phyloP scores from a whole-genome alignment of 2,329 filamentous ascomycete species.

The Ploettnerulaceae sp. region DNA sequence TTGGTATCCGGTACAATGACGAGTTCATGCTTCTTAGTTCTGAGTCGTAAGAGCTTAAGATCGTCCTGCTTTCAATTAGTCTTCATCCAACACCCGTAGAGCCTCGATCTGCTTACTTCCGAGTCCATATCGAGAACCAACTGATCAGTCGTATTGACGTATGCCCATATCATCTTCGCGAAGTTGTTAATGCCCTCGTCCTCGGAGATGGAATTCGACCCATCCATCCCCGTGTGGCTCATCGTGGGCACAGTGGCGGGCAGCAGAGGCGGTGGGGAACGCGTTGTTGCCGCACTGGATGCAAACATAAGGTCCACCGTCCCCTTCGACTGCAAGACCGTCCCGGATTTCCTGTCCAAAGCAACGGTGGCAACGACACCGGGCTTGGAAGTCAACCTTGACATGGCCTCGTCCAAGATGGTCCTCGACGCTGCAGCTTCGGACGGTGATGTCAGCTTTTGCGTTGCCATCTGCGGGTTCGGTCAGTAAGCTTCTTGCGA shows the following conservation, averaged over 20 bases:
- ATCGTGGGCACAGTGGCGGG: neutral
- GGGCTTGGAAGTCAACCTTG: conserved; percentile 63
- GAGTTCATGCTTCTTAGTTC: conserved; percentile 81
- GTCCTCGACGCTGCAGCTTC: conserved; percentile 13
- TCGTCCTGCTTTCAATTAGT: conserved; percentile 53
- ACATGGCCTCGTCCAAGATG: conserved; percentile 31
- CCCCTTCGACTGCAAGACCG: conserved; percentile 71
- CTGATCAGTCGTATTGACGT: conserved; percentile 62
- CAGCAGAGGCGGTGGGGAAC: neutral
- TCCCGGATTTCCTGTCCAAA: conserved; percentile 65
- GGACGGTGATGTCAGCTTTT: neutral
- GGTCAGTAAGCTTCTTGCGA: neutral
- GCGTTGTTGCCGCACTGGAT: neutral
- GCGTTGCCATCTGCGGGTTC: neutral
- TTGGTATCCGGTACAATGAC: conserved; percentile 78
- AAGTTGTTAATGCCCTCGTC: conserved; percentile 46
- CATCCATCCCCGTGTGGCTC: neutral
- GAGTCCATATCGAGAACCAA: conserved; percentile 69
- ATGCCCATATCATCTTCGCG: conserved; percentile 70
- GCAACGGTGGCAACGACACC: conserved; percentile 75
- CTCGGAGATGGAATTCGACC: neutral
- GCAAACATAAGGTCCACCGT: conserved; percentile 45
- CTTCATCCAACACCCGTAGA: neutral
- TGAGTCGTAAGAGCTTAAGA: conserved; percentile 66
- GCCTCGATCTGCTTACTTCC: conserved; percentile 45